Evolutionary conservation across 495 filamentous ascomycete genomes (phyloP), one percentile per base, ranked within the genome.

Genomic region (Penicillium dipodomyicola): DNA sequence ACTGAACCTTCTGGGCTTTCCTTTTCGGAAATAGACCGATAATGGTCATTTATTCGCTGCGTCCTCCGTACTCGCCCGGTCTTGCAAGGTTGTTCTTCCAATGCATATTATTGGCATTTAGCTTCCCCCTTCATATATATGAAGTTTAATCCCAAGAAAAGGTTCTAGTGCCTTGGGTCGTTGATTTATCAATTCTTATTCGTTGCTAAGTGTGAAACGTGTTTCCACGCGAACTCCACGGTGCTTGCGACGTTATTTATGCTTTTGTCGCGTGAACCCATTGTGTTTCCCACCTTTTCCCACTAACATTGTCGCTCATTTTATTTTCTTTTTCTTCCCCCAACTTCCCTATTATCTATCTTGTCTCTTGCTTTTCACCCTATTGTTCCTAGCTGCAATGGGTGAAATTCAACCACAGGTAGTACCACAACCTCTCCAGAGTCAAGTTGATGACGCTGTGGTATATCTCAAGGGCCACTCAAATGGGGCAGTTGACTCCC

Each of bases 391-490:
- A 1, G 10, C 17, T 15, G 29, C 22, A 22, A 63, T 66, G 61
- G 63, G 45, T 19, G 44, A 62, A 20, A 58, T 60, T 44, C 44
- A 58, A 27, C 29, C 64, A 20, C 49, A 45, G 9, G 52, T 52
- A 12, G 54, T 42, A 12, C 14, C 39, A 30, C 50, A 58, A n/a
- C 9, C 32, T 25, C 27, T 44, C 12, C 42, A 48, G 11, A 58
- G 48, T 15, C 52, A 58, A 41, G 61, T 64, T 32, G 76, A 78
- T 40, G 58, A 65, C n/a, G 76, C 73, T 0, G 64, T 71, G 32
- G 47, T 56, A 12, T 79, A 74, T 52, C 68, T 77, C 11, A 60
- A 71, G 20, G 55, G 55, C 19, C 63, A 68, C 23, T 48, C 52
- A 12, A 48, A 48, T 54, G 58, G 23, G 17, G 22, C 29, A 9